phyloP scores from a whole-genome alignment of 2,329 filamentous ascomycete species.

The Botrytis sinoallii region DNA sequence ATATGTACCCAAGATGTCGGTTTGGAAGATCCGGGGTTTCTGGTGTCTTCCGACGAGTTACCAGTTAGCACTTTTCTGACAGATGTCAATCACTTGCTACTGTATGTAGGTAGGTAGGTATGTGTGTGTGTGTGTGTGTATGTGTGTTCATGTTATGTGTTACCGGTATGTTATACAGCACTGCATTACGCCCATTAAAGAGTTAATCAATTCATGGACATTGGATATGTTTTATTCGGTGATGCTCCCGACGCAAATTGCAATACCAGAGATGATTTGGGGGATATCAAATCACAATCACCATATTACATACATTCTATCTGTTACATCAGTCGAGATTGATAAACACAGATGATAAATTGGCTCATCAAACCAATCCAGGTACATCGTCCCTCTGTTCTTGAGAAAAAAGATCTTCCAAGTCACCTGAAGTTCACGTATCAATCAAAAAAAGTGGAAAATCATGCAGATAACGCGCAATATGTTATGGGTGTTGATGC shows the following conservation, averaged over 20 bases:
- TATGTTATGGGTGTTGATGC: neutral
- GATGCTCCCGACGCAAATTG: too few species aligned
- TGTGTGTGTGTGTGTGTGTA: too few species aligned
- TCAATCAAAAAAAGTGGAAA: neutral
- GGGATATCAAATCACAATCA: neutral
- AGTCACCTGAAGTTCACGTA: neutral
- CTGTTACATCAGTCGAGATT: neutral
- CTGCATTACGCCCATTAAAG: neutral
- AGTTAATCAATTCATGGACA: neutral
- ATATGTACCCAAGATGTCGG: neutral
- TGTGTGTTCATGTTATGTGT: neutral
- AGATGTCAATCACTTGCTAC: neutral
- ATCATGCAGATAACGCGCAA: neutral
- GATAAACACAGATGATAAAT: neutral
- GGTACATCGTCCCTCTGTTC: too few species aligned
- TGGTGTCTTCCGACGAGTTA: neutral
- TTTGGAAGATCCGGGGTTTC: constrained; percentile 8
- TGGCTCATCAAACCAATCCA: neutral
- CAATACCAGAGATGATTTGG: neutral
- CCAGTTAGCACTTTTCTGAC: neutral
- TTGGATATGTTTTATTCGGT: neutral
- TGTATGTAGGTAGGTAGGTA: neutral
- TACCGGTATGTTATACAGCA: neutral
- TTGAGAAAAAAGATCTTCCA: neutral
- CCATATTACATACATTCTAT: neutral